phyloP scores from a whole-genome alignment of 129 eudicot species.

The Lactuca sativa region DNA sequence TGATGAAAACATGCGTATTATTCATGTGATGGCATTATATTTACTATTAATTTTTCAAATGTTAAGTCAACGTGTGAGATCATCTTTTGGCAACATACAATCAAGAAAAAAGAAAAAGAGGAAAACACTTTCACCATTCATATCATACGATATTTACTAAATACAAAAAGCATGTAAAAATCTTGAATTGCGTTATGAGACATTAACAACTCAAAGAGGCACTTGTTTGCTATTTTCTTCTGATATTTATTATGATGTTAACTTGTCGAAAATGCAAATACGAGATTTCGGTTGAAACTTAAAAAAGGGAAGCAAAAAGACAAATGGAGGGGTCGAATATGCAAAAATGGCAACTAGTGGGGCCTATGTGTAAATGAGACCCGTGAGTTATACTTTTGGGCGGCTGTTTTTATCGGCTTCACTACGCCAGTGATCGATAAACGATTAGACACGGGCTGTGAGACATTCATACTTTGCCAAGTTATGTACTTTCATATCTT shows the following conservation, averaged over 20 bases:
- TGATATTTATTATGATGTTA: not conserved
- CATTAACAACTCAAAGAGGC: not conserved
- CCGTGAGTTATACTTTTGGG: slow-evolving; percentile 31
- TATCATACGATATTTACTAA: not conserved
- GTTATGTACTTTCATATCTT: not conserved
- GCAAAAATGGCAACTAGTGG: not conserved
- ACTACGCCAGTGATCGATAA: slow-evolving; percentile 19
- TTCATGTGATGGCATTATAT: not conserved
- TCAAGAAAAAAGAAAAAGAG: too few species aligned
- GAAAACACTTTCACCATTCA: not conserved
- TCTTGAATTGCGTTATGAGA: not conserved
- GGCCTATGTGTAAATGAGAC: slow-evolving; percentile 24
- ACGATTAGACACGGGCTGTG: slow-evolving; percentile 30
- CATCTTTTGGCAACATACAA: not conserved
- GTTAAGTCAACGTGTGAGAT: not conserved
- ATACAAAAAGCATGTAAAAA: not conserved
- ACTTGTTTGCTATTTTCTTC: not conserved
- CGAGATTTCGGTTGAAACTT: not conserved
- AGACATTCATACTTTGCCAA: slow-evolving; percentile 12
- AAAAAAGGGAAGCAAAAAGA: not conserved
- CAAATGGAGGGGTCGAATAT: slow-evolving; percentile 1
- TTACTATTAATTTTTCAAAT: not conserved
- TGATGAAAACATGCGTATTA: not conserved
- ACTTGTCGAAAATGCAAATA: not conserved
- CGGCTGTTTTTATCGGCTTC: slow-evolving; percentile 39